Percentiles rank a stretch among this genome's conserved stretches.
phyloP scores from a whole-genome alignment of 2,329 filamentous ascomycete genomes.

The Diaporthe amygdali region DNA sequence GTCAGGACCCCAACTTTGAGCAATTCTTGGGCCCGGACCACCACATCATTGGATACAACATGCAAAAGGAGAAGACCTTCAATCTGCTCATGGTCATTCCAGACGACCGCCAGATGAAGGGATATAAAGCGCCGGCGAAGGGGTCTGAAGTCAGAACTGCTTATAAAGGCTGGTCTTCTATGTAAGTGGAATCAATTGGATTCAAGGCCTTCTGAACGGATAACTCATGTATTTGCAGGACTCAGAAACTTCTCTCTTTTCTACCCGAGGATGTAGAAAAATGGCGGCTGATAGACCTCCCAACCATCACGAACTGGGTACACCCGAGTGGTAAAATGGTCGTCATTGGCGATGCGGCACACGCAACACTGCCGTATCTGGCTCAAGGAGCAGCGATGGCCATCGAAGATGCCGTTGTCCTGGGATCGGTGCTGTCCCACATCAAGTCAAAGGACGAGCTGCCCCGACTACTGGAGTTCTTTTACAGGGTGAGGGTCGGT shows the following conservation, averaged over 20 bases:
- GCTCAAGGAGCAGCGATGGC: slow-evolving; percentile 31
- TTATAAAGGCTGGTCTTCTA: slow-evolving; percentile 21
- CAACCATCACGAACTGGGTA: slow-evolving; percentile 21
- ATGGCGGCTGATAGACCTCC: slow-evolving; percentile 22
- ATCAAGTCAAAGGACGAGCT: background rate
- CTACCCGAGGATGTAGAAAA: slow-evolving; percentile 23
- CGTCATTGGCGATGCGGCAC: slow-evolving; percentile 54
- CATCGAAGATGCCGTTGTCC: slow-evolving; percentile 31
- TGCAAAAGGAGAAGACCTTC: slow-evolving; percentile 23
- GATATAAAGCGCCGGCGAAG: slow-evolving; percentile 18
- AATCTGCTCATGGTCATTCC: slow-evolving; percentile 25
- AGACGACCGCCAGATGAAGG: slow-evolving; percentile 23
- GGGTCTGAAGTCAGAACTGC: slow-evolving; percentile 19
- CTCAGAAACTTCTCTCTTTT: slow-evolving; percentile 19
- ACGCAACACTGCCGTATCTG: slow-evolving; percentile 39
- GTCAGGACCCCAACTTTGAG: slow-evolving; percentile 23
- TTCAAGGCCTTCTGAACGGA: background rate
- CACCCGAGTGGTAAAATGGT: slow-evolving; percentile 39
- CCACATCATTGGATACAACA: slow-evolving; percentile 25
- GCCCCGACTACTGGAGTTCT: slow-evolving; percentile 14
- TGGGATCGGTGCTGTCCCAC: slow-evolving; percentile 21
- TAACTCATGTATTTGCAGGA: background rate
- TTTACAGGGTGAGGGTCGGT: slow-evolving; percentile 16
- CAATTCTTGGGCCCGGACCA: slow-evolving; percentile 23
- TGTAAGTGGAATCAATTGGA: background rate